Evolutionary conservation across 1,139 yeast genomes (phyloP).

Genomic region (Cylindricascospora bacillispora): DNA sequence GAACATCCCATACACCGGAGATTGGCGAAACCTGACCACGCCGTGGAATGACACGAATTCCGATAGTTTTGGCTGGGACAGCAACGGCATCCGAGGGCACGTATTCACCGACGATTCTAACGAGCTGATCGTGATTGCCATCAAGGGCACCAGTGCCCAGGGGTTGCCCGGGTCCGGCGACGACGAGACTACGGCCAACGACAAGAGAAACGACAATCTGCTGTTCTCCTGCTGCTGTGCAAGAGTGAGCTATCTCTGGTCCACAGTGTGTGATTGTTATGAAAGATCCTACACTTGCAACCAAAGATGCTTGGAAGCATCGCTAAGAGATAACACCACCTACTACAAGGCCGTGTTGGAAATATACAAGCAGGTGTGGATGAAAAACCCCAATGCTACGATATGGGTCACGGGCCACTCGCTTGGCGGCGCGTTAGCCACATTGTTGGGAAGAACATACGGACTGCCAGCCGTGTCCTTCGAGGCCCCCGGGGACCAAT

Average conservation of each 20-base stretch:
- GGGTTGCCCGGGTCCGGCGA: slow-evolving; percentile 63
- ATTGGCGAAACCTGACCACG: slow-evolving; percentile 74
- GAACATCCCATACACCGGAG: slow-evolving; percentile 58
- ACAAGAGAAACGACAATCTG: slow-evolving; percentile 76
- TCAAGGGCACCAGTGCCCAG: slow-evolving; percentile 91
- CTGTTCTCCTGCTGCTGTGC: slow-evolving; percentile 96
- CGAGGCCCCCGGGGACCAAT: slow-evolving; percentile 87
- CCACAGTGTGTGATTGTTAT: slow-evolving; percentile 91
- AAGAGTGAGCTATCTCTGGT: slow-evolving; percentile 82
- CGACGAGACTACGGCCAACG: slow-evolving; percentile 67
- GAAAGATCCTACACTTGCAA: slow-evolving; percentile 78
- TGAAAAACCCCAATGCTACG: slow-evolving; percentile 53
- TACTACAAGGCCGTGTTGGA: slow-evolving; percentile 76
- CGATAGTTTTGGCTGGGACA: slow-evolving; percentile 69
- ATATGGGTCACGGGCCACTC: slow-evolving; percentile 97
- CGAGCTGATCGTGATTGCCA: slow-evolving; percentile 61
- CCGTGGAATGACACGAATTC: slow-evolving; percentile 36
- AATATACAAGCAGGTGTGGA: slow-evolving; percentile 59
- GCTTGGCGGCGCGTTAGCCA: slow-evolving; percentile 79
- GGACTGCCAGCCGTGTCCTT: slow-evolving; percentile 84
- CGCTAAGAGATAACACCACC: slow-evolving; percentile 58
- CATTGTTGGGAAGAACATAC: slow-evolving; percentile 74
- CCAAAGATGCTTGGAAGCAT: slow-evolving; percentile 73
- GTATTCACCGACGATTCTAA: slow-evolving; percentile 60
- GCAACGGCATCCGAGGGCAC: slow-evolving; percentile 79